Base-by-base conservation (phyloP, 2,329 filamentous ascomycete species). In the Chalaropsis thielavioides region DNA sequence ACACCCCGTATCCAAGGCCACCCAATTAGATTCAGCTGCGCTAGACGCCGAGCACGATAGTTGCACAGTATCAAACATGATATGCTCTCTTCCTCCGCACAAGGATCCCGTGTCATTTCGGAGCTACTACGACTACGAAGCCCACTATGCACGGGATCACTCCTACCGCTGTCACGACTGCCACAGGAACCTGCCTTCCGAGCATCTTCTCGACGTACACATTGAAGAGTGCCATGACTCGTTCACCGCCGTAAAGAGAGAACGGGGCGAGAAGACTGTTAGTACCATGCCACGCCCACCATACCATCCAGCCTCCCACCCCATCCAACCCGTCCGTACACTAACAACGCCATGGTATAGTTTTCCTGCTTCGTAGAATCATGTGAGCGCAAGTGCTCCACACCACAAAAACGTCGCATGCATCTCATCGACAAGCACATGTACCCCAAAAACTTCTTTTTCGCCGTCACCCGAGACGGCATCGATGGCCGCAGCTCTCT, bases 371-470 rank as follows among this genome's bases (percentile, higher is more conserved):
- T 97, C 71, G 85, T 96, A 6, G 88, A 96, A 72, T 86, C 81
- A 61, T 99, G 94, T 74, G 89, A 94, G 67, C 83, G 88, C 69
- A 86, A 90, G 72, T 96, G 92, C 76, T 84, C 83, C 64, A 91
- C 89, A 3, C 85, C 88, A 38, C 85, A 89, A 71, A 97, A 96
- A 75, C 83, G 94, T 56, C 82, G 89, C 41, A 83, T 90, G 73
- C 92, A 99, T 77, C 80, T 96, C 69, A 90, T 96, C 69, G 92
- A 96, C 78, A 96, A 96, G 76, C 94, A 99, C 75, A 82, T 87
- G 76, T 99, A 94, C 72, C 92, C 92, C 11, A 85, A 83, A 72
- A 88, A 89, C 71, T 96, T 91, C 75, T 92, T 95, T 74, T 96
- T 95, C 71, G 84, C 85, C 61, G 83, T 97, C 63, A 87, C 95